These are phyloP conservation scores for Alternaria ethzedia DNA, from an alignment of 2,329 filamentous ascomycete species.

Conservation along the genomic window DNA sequence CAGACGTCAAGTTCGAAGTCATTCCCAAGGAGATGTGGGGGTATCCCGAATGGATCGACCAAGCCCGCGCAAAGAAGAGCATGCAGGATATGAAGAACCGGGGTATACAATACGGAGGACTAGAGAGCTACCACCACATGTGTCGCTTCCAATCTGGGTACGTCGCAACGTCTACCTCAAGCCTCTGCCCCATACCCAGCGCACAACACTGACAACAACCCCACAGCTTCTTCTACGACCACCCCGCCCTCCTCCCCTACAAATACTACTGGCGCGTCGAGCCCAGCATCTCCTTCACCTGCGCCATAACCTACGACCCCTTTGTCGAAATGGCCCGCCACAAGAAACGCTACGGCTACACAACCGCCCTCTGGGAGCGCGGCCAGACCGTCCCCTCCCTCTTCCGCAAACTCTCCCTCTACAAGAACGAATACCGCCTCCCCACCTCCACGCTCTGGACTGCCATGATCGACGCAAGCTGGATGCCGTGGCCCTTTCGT, in stretches of 20 bases:
- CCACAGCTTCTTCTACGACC: conserved; percentile 80
- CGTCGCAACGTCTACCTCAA: not conserved
- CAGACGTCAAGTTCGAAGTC: conserved; percentile 69
- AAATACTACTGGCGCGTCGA: conserved; percentile 98
- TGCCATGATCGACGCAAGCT: conserved; percentile 18
- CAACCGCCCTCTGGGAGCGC: conserved; percentile 91
- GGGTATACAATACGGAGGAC: conserved; percentile 79
- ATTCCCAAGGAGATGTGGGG: conserved; percentile 90
- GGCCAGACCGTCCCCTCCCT: conserved; percentile 79
- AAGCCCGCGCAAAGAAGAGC: conserved; percentile 59
- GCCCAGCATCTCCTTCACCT: conserved; percentile 97
- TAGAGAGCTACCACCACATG: conserved; percentile 94
- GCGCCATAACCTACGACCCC: conserved; percentile 94
- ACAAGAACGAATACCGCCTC: conserved; percentile 11
- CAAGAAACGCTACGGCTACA: conserved; percentile 98
- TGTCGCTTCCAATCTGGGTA: conserved; percentile 80
- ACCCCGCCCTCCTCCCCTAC: conserved; percentile 77
- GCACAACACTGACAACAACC: not conserved
- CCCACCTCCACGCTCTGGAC: conserved; percentile 20
- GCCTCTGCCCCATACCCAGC: not conserved
- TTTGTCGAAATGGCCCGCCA: conserved; percentile 95
- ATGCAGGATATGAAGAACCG: conserved; percentile 80
- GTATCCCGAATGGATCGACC: conserved; percentile 71
- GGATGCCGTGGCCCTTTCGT: conserved; percentile 24
- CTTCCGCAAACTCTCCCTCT: conserved; percentile 24